A percentile compares a stretch with the other conserved stretches of the same genome.
Evolutionary conservation across 1,284 basidiomycete genomes (phyloP).

Genomic region (Cystobasidium pallidum): DNA sequence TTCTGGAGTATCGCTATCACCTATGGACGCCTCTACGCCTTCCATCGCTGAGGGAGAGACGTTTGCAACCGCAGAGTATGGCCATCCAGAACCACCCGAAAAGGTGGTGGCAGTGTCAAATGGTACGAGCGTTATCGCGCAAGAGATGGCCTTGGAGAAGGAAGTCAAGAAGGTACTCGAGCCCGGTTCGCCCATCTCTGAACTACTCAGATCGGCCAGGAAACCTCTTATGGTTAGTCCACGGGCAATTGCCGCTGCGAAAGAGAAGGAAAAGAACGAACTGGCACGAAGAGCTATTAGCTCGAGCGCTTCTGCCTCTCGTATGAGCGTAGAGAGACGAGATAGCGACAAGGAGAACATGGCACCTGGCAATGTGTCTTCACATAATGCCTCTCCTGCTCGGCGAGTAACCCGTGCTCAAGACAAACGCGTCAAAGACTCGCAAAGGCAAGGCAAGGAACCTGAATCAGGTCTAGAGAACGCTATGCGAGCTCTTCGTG

Average conservation of each 20-base stretch:
- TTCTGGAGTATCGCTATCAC: conserved; percentile 20
- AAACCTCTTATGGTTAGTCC: conserved; percentile 79
- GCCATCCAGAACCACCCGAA: conserved; percentile 34
- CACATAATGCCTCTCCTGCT: conserved; percentile 5
- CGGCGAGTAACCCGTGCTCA: conserved; percentile 20
- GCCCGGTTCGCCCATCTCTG: conserved; percentile 91
- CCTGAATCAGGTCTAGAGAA: conserved; percentile 14
- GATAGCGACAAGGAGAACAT: conserved; percentile 38
- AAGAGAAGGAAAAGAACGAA: conserved; percentile 44
- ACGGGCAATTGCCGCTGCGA: conserved; percentile 17
- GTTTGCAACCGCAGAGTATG: conserved; percentile 4
- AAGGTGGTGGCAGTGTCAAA: conserved; percentile 40
- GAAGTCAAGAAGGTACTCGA: conserved; percentile 95
- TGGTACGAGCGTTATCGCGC: conserved; percentile 34
- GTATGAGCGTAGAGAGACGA: conserved; percentile 3
- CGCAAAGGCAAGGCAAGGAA: conserved; percentile 12
- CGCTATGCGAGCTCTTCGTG: conserved; percentile 35
- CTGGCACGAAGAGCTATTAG: conserved; percentile 27
- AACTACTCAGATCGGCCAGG: conserved; percentile 79
- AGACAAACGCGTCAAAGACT: conserved; percentile 5
- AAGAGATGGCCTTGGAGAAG: conserved; percentile 64
- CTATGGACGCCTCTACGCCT: conserved; percentile 12
- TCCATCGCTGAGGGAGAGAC: conserved; percentile 26
- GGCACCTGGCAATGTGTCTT: conserved; percentile 13
- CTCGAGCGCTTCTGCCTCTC: conserved; percentile 20